Conservation (phyloP, 2,329 filamentous ascomycete genomes). For the Cladosporium sp. region DNA sequence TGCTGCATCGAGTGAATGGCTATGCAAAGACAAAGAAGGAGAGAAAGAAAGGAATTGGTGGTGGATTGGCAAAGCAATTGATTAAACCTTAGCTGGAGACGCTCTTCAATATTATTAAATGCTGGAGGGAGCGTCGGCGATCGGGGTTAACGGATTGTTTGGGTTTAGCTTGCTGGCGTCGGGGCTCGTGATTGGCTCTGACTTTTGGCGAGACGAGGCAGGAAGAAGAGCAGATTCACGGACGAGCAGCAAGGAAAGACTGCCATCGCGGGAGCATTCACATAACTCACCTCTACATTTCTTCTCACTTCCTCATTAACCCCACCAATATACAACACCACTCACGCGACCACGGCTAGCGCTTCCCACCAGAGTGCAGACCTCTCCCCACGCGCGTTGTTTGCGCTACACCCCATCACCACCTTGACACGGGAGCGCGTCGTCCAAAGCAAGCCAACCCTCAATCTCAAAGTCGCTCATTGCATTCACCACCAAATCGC, state of each 20-base stretch:
- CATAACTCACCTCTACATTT: no score
- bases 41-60: not conserved
- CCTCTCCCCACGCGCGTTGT: not conserved
- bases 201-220: not conserved
- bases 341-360: not conserved
- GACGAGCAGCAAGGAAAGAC: no score
- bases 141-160: no score
- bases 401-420: constrained; percentile 1
- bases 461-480: not conserved
- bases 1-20: not conserved
- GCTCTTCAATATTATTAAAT: no score
- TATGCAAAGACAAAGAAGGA: not conserved
- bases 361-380: not conserved
- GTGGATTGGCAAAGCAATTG: not conserved
- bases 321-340: no score
- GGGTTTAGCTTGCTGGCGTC: no score
- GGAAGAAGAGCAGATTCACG: constrained; percentile 3
- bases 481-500: not conserved
- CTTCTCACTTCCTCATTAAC: not conserved
- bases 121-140: no score
- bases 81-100: not conserved
- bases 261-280: no score
- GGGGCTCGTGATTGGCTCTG: not conserved
- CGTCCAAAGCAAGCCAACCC: not conserved
- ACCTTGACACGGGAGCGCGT: constrained; percentile 11